Percentiles rank a stretch among this genome's conserved stretches.
Evolutionary conservation across 1,284 basidiomycete genomes (phyloP).

Genomic region (Sphaerobolus stellatus): DNA sequence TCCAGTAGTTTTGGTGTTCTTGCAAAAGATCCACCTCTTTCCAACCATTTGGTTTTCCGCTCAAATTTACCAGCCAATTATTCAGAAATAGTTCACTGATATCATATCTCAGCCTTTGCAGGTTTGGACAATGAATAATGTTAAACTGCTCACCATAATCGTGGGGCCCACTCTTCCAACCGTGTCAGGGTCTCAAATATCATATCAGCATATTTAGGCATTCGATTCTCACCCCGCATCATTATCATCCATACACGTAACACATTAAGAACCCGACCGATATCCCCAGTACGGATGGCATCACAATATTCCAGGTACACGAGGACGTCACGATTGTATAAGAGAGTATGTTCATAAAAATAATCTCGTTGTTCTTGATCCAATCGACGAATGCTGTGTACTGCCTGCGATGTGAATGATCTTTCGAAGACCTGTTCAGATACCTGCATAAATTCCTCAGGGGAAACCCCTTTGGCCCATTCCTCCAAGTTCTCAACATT

Average conservation of each 20-base stretch:
- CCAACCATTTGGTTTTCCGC: constrained; percentile 13
- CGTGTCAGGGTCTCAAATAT: constrained; percentile 24
- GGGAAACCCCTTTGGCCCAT: background rate
- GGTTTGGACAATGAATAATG: background rate
- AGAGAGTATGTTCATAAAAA: constrained; percentile 24
- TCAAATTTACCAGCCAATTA: constrained; percentile 22
- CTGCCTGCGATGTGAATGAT: background rate
- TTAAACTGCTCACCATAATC: background rate
- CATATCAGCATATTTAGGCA: constrained; percentile 32
- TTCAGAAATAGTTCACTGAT: constrained; percentile 13
- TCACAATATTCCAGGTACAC: constrained; percentile 34
- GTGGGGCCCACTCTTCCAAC: constrained; percentile 11
- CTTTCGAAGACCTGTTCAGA: background rate
- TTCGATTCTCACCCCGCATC: constrained; percentile 26
- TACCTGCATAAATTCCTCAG: background rate
- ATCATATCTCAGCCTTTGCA: background rate
- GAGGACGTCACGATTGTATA: constrained; percentile 36
- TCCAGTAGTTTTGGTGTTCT: constrained; percentile 23
- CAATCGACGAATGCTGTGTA: background rate
- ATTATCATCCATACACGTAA: constrained; percentile 26
- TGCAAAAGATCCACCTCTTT: constrained; percentile 21
- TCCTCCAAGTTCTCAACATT: background rate
- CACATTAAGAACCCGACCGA: constrained; percentile 30
- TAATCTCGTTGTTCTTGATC: constrained; percentile 16
- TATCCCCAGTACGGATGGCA: constrained; percentile 37